Percentiles rank a stretch among this genome's conserved stretches.
Evolutionary conservation across 2,329 filamentous ascomycete genomes (phyloP).

Genomic region (Xylaria sp.): DNA sequence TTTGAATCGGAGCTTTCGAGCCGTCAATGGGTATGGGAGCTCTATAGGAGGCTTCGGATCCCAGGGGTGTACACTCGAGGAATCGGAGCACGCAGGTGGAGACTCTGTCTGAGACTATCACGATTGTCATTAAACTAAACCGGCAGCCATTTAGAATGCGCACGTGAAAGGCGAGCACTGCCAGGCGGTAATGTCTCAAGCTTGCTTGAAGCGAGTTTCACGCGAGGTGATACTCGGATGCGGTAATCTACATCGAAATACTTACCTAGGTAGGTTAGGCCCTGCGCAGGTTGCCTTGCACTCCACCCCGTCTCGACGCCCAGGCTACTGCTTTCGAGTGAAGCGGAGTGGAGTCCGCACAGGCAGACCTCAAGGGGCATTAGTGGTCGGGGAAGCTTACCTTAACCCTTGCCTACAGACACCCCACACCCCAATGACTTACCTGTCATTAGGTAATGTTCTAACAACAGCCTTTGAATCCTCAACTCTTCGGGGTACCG

Average conservation of each 20-base stretch:
- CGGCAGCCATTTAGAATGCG: neutral
- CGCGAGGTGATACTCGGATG: too few relatives aligned
- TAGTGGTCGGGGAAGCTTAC: too few relatives aligned
- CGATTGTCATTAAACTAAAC: neutral
- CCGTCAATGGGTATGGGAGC: neutral
- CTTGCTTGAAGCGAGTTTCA: neutral
- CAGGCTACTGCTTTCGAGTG: too few relatives aligned
- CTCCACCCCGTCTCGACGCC: too few relatives aligned
- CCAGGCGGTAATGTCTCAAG: neutral
- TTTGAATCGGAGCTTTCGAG: conserved; percentile 5
- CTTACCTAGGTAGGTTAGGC: neutral
- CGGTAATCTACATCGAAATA: neutral
- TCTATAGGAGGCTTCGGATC: conserved; percentile 4
- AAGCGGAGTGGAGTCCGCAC: too few relatives aligned
- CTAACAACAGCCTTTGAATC: neutral
- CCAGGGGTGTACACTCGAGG: neutral
- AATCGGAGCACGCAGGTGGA: neutral
- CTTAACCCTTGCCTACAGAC: neutral
- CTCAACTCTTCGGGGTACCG: neutral
- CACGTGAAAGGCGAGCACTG: neutral
- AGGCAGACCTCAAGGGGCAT: too few relatives aligned
- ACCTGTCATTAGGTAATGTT: conserved; percentile 4
- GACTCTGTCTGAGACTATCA: neutral
- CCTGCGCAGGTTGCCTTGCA: neutral
- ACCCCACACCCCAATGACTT: neutral